phyloP scores from a whole-genome alignment of 768 basidiomycete genomes.

The Leccinum disarticulatum region DNA sequence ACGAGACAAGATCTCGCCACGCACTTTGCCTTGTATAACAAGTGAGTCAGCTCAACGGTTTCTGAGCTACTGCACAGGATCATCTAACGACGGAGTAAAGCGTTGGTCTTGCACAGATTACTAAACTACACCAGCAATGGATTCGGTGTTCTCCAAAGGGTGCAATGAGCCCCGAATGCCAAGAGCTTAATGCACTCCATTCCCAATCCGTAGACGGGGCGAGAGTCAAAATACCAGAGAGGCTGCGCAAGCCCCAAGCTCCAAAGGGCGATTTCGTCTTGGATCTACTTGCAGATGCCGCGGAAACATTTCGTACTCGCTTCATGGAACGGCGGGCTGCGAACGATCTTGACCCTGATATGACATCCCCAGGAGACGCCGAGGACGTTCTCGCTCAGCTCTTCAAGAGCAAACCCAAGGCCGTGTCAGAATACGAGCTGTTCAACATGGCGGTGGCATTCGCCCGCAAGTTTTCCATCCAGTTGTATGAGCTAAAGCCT shows the following conservation, averaged over 20 bases:
- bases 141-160: slow-evolving; percentile 52
- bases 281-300: slow-evolving; percentile 49
- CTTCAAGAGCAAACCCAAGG: slow-evolving; percentile 49
- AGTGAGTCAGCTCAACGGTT: slow-evolving; percentile 36
- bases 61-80: neutral
- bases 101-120: slow-evolving; percentile 55
- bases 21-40: slow-evolving; percentile 67
- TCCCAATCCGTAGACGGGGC: slow-evolving; percentile 71
- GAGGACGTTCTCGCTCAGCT: slow-evolving; percentile 44
- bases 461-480: slow-evolving; percentile 42
- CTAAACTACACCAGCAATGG: slow-evolving; percentile 62
- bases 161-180: slow-evolving; percentile 62
- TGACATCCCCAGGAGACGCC: slow-evolving; percentile 37
- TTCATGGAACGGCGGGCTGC: slow-evolving; percentile 37
- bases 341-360: slow-evolving; percentile 19
- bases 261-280: slow-evolving; percentile 47
- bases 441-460: slow-evolving; percentile 51
- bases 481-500: slow-evolving; percentile 38
- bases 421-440: slow-evolving; percentile 61
- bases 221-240: slow-evolving; percentile 36
- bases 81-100: slow-evolving; percentile 31
- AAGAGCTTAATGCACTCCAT: slow-evolving; percentile 69
- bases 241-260: slow-evolving; percentile 47
- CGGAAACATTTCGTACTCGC: slow-evolving; percentile 43
- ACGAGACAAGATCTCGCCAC: slow-evolving; percentile 57